A percentile compares a stretch with the other conserved stretches of the same genome.
These are phyloP conservation scores for Cucumis melo DNA, from an alignment of 306 rosid species.

Conservation along the genomic window DNA sequence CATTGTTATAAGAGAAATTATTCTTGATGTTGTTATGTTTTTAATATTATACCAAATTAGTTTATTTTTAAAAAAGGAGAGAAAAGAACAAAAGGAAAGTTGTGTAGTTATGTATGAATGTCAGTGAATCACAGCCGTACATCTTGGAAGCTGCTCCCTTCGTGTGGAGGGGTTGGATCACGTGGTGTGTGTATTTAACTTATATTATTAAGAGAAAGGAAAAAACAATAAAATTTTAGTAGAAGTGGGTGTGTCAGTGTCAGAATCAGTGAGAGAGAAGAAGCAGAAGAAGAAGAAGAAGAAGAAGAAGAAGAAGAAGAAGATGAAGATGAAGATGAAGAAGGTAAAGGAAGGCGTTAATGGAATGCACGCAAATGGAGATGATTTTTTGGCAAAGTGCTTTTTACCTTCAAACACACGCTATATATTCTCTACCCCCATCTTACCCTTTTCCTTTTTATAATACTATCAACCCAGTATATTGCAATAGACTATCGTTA, in stretches of 20 bases:
- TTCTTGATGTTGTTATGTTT: too few species aligned
- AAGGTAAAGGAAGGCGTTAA: neutral
- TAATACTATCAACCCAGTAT: too few species aligned
- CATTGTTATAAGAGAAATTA: too few species aligned
- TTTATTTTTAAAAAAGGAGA: neutral
- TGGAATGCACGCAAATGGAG: neutral
- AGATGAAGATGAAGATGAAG: neutral
- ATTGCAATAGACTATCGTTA: too few species aligned
- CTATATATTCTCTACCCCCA: neutral
- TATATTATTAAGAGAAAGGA: too few species aligned
- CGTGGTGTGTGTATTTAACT: neutral
- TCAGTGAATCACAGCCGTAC: constrained; percentile 6
- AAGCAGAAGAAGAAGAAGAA: neutral
- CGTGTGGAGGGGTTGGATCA: constrained; percentile 1
- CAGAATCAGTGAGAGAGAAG: neutral
- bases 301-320: neutral
- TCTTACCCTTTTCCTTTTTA: too few species aligned
- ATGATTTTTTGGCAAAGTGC: neutral
- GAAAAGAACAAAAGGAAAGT: neutral
- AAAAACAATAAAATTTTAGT: too few species aligned
- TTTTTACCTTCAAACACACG: neutral
- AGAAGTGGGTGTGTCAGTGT: neutral
- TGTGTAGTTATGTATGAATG: neutral
- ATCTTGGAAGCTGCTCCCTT: neutral
- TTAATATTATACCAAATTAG: too few species aligned